Conservation (phyloP, 1,284 basidiomycete genomes). For the Pseudozyma sp. region DNA sequence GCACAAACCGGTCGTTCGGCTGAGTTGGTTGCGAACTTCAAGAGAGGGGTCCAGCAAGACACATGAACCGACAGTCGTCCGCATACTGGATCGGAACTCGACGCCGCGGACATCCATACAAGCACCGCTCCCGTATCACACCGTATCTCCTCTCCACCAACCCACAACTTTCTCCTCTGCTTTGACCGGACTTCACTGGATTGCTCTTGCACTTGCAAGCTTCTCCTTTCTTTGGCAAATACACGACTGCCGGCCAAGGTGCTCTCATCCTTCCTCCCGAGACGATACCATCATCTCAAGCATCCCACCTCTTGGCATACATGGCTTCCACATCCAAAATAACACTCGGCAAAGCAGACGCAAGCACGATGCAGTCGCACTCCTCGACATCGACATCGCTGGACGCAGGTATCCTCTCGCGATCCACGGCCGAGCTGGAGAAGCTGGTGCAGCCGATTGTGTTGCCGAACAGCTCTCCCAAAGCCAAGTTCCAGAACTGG, state of each 20-base stretch:
- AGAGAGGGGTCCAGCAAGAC: too few species aligned
- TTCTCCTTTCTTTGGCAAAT: too few species aligned
- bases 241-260: too few species aligned
- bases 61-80: not conserved
- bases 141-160: too few species aligned
- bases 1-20: not conserved
- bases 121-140: too few species aligned
- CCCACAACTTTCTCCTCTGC: too few species aligned
- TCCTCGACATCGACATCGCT: constrained; percentile 2
- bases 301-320: not conserved
- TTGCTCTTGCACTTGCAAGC: too few species aligned
- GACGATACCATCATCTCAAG: too few species aligned
- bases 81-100: not conserved
- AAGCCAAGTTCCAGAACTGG: constrained; percentile 72
- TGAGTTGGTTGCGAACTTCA: too few species aligned
- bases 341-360: constrained; percentile 16
- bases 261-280: too few species aligned
- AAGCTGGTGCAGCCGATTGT: constrained; percentile 30
- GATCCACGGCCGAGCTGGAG: constrained; percentile 29
- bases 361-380: constrained; percentile 2
- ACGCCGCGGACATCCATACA: not conserved
- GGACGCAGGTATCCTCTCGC: constrained; percentile 28
- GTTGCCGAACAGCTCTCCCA: constrained; percentile 36
- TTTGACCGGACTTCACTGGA: too few species aligned
- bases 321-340: constrained; percentile 43